Conservation (phyloP, 768 basidiomycete species). For the Lactarius psammicola region DNA sequence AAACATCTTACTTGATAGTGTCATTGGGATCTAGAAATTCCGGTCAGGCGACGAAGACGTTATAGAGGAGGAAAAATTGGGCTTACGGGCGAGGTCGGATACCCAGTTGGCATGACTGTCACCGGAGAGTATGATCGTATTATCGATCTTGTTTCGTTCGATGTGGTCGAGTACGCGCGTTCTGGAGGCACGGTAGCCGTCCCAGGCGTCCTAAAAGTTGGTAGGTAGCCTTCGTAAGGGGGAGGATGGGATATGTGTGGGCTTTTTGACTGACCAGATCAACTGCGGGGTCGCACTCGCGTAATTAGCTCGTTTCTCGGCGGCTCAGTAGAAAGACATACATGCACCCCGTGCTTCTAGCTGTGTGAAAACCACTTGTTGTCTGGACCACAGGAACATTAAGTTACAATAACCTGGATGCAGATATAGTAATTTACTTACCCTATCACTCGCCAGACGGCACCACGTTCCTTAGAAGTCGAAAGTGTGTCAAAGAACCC, state of each 20-base stretch:
- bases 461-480: slow-evolving; percentile 46
- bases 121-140: slow-evolving; percentile 57
- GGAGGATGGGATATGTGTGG: background rate
- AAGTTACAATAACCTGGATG: background rate
- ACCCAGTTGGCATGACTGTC: slow-evolving; percentile 65
- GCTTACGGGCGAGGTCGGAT: slow-evolving; percentile 53
- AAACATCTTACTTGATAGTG: slow-evolving; percentile 39
- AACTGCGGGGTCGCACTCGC: slow-evolving; percentile 30
- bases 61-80: background rate
- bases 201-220: slow-evolving; percentile 50
- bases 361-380: slow-evolving; percentile 57
- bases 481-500: slow-evolving; percentile 51
- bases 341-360: slow-evolving; percentile 41
- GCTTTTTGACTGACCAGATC: slow-evolving; percentile 8
- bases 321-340: slow-evolving; percentile 30
- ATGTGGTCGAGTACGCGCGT: slow-evolving; percentile 51
- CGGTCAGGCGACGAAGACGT: background rate
- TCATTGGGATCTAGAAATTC: slow-evolving; percentile 46
- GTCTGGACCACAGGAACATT: slow-evolving; percentile 35
- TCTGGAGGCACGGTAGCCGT: slow-evolving; percentile 58
- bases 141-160: slow-evolving; percentile 49
- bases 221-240: background rate
- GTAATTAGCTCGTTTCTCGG: slow-evolving; percentile 18
- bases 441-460: slow-evolving; percentile 56
- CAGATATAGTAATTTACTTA: slow-evolving; percentile 35